These are phyloP conservation scores for Cercospora nicotianae DNA, from an alignment of 2,329 filamentous ascomycete species.

Conservation along the genomic window DNA sequence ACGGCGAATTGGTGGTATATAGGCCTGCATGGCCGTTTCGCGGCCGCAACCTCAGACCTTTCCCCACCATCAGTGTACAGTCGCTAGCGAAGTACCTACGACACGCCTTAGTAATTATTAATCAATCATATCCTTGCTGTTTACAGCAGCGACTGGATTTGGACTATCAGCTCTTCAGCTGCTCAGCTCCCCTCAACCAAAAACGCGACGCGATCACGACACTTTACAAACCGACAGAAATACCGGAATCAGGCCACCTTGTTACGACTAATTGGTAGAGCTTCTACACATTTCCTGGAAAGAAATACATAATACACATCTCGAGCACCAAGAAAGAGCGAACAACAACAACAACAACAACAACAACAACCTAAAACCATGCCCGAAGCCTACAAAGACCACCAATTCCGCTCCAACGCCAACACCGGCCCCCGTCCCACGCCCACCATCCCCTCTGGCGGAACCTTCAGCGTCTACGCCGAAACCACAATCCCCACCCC, in stretches of 20 bases:
- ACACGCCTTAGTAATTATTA: not conserved
- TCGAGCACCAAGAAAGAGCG: not conserved
- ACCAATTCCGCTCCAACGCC: conserved; percentile 32
- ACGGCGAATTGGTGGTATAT: not conserved
- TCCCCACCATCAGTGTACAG: no score
- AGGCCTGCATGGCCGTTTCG: not conserved
- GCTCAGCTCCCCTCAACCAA: not conserved
- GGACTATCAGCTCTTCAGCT: not conserved
- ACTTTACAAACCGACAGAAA: not conserved
- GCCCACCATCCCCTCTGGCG: conserved; percentile 35
- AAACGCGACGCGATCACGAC: not conserved
- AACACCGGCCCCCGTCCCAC: conserved; percentile 34
- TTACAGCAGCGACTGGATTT: not conserved
- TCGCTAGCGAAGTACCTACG: not conserved
- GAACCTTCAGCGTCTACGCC: conserved; percentile 37
- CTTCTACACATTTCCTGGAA: no score
- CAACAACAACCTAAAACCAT: conserved; percentile 4
- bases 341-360: not conserved
- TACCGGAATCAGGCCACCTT: not conserved
- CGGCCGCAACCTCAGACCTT: not conserved
- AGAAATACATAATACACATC: not conserved
- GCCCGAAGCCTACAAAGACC: conserved; percentile 26
- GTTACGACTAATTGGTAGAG: not conserved
- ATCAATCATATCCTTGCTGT: not conserved
- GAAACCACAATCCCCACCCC: conserved; percentile 44